phyloP scores from a whole-genome alignment of 768 basidiomycete species.

The Auriscalpium vulgare region DNA sequence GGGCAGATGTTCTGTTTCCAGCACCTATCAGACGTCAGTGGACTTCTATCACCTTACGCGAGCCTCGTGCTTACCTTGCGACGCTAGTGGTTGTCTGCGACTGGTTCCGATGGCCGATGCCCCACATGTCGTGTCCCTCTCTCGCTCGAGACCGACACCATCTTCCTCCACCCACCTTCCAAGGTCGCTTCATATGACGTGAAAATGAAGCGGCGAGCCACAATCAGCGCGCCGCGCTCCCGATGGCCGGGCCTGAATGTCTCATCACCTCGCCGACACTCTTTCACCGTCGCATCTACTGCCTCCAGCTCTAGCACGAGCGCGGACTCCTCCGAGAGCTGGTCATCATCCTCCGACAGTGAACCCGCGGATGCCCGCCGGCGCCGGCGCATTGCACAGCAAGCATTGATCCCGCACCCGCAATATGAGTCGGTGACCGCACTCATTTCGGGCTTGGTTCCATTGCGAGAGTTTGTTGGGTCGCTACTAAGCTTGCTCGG shows the following conservation, averaged over 20 bases:
- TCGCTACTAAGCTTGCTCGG: slow-evolving; percentile 13
- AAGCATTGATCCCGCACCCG: slow-evolving; percentile 1
- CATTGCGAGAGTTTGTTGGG: slow-evolving; percentile 9
- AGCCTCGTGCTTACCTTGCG: not conserved
- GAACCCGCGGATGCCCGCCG: slow-evolving; percentile 1
- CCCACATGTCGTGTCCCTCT: slow-evolving; percentile 15
- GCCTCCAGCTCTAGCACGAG: slow-evolving; percentile 9
- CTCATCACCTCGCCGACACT: not conserved
- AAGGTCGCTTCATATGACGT: not conserved
- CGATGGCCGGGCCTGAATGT: not conserved
- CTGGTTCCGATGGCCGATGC: slow-evolving; percentile 14
- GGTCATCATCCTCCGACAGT: slow-evolving; percentile 12
- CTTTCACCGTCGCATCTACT: not conserved
- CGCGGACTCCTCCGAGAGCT: slow-evolving; percentile 5
- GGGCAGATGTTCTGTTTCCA: slow-evolving; percentile 16
- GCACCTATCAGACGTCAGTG: slow-evolving; percentile 15
- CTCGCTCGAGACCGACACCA: slow-evolving; percentile 12
- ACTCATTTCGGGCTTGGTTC: slow-evolving; percentile 10
- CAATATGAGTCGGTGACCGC: slow-evolving; percentile 5
- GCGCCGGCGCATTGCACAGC: not conserved
- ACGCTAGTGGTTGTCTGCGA: slow-evolving; percentile 11
- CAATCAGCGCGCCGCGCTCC: not conserved
- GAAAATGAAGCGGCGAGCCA: not conserved
- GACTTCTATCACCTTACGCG: not conserved
- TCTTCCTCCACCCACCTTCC: slow-evolving; percentile 11